Base-by-base conservation (phyloP, 2,329 filamentous ascomycete species). In the Colletotrichum costaricense region DNA sequence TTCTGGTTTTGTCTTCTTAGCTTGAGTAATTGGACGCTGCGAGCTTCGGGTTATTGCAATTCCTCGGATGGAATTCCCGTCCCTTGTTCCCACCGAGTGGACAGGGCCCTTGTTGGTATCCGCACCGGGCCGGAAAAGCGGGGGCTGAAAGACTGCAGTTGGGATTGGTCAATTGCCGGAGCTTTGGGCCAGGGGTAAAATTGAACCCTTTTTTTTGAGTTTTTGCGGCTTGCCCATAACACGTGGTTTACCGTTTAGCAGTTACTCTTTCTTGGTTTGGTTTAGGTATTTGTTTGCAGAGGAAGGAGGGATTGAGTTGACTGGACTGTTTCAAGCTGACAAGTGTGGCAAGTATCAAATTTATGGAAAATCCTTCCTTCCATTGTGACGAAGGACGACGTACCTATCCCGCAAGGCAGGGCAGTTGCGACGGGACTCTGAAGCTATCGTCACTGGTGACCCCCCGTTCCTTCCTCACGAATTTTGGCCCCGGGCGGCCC, bases 121-220 rank as follows among this genome's bases (percentile, higher is more conserved):
- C 70, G 49, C 67, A 70, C 59, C 60, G 67, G 67, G 59, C 70
- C 70, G 67, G 54, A 59, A 55, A 57, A 70, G 26, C 46, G 56
- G 67, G 54, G 22, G 0, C 49, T 28, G 55, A 9, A 22, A 24
- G 22, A 6, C 60, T 64, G 66, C 42, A 62, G 35, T 33, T 54
- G 46, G 33, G 46, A 66, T 73, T 73, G 70, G 60, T 28, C 70
- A 73, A 62, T 73, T 28, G 26, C 60, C 33, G 70, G 56, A 30
- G 59, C 30, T 49, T 28, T 30, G 30, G 28, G 14, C 67, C 70
- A 65, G 67, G 66, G 70, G 59, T 59, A 59, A 33, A 38, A 46
- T 59, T 30, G 16, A 24, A 22, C 33, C 16, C 8, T 24, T 24
- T 42, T 12, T 8, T 24, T n/a, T 46, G 14, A 16, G 14, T 46